phyloP scores from a whole-genome alignment of 2,329 filamentous ascomycete species.

The Helminthosporium solani region DNA sequence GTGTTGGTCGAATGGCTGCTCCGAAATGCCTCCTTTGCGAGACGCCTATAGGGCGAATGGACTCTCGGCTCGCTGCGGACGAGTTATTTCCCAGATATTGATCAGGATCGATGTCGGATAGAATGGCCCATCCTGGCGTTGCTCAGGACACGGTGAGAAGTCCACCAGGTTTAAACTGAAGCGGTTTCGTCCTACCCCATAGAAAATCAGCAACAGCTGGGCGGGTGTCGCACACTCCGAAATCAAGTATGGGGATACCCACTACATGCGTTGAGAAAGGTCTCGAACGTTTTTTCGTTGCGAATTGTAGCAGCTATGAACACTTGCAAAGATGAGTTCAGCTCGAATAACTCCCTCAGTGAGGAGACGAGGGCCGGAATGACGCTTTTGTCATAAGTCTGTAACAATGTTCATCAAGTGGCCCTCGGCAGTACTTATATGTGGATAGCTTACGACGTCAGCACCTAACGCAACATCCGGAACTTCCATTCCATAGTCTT shows the following conservation, averaged over 20 bases:
- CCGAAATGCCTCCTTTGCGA: background rate
- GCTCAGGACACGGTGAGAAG: conserved; percentile 33
- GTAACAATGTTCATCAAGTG: conserved; percentile 10
- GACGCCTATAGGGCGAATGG: conserved; percentile 28
- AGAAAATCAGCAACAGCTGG: conserved; percentile 36
- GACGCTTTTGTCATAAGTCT: conserved; percentile 69
- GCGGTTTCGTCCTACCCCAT: conserved; percentile 43
- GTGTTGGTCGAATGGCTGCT: conserved; percentile 14
- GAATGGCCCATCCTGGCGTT: conserved; percentile 62
- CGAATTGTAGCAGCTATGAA: conserved; percentile 71
- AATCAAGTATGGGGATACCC: conserved; percentile 40
- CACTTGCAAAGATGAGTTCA: conserved; percentile 59
- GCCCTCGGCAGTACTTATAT: conserved; percentile 4
- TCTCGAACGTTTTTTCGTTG: conserved; percentile 67
- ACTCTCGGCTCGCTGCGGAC: conserved; percentile 18
- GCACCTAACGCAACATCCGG: conserved; percentile 70
- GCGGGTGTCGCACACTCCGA: conserved; percentile 19
- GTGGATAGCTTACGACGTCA: conserved; percentile 58
- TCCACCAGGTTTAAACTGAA: conserved; percentile 36
- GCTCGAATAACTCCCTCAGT: conserved; percentile 60
- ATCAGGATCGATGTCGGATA: conserved; percentile 63
- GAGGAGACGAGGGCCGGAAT: conserved; percentile 67
- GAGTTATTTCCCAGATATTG: conserved; percentile 53
- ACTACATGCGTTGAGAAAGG: conserved; percentile 62
- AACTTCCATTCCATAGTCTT: conserved; percentile 49